Percentiles rank a stretch among this genome's conserved stretches.
Conservation (phyloP, 129 eudicot genomes). For the Glebionis coronaria region DNA sequence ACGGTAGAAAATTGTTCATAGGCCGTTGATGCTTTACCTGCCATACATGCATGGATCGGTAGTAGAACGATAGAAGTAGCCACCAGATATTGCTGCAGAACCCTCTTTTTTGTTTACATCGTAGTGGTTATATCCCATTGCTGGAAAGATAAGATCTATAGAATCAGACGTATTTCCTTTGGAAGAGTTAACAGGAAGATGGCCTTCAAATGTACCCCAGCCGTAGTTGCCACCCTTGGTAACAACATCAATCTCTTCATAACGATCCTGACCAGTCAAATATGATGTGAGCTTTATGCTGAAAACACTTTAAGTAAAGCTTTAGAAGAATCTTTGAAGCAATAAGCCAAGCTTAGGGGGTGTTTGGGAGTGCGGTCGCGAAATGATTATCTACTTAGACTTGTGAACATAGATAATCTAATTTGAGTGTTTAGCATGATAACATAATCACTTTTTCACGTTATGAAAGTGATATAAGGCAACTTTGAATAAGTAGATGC, state of each 20-base stretch:
- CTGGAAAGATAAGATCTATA: conserved; percentile 57
- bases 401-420: too few species aligned
- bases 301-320: neutral
- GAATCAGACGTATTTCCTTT: conserved; percentile 35
- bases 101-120: conserved; percentile 65
- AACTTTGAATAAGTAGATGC: too few species aligned
- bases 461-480: too few species aligned
- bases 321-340: neutral
- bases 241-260: conserved; percentile 83
- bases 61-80: conserved; percentile 67
- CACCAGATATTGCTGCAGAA: conserved; percentile 87
- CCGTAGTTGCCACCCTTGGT: conserved; percentile 94
- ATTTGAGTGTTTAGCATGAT: too few species aligned
- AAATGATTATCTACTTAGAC: too few species aligned
- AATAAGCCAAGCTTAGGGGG: neutral
- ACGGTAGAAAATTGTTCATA: neutral
- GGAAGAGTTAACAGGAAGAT: conserved; percentile 36
- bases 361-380: too few species aligned
- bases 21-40: conserved; percentile 39
- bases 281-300: neutral
- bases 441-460: too few species aligned
- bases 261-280: conserved; percentile 48
- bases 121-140: conserved; percentile 64
- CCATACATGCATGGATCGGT: conserved; percentile 91
- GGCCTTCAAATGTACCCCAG: conserved; percentile 81